phyloP scores from a whole-genome alignment of 352 stramenopile genomes.

The Globisporangium heterothallicum region DNA sequence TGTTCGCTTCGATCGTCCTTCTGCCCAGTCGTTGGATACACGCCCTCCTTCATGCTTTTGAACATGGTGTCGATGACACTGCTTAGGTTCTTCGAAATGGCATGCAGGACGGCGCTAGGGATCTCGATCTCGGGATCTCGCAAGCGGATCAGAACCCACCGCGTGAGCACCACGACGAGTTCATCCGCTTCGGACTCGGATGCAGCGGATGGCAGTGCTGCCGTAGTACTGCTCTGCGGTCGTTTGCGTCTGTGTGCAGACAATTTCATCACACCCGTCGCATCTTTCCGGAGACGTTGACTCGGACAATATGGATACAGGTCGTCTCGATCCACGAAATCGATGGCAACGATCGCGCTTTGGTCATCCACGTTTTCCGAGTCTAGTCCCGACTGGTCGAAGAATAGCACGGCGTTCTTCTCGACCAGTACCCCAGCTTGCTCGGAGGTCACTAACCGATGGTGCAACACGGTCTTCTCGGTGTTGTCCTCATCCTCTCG shows the following conservation, averaged over 20 bases:
- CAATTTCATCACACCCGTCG: conserved; percentile 9
- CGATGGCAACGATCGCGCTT: conserved; percentile 1
- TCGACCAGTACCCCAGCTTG: not conserved
- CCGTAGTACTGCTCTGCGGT: no score
- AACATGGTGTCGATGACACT: conserved; percentile 5
- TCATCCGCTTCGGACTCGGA: no score
- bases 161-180: conserved; percentile 8
- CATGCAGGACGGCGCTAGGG: not conserved
- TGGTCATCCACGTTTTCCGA: not conserved
- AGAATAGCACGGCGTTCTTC: conserved; percentile 6
- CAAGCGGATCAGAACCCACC: conserved; percentile 1
- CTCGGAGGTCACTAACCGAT: conserved; percentile 5
- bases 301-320: conserved; percentile 14
- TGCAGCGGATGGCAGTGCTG: no score
- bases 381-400: conserved; percentile 9
- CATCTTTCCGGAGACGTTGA: conserved; percentile 20
- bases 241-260: not conserved
- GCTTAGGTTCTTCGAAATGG: not conserved
- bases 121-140: conserved; percentile 1
- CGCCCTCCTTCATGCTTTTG: conserved; percentile 2
- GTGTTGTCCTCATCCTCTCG: conserved; percentile 25
- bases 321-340: conserved; percentile 14
- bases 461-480: conserved; percentile 1
- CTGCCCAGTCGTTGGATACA: no score
- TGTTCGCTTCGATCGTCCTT: no score